Percentiles rank a stretch among this genome's conserved stretches.
Evolutionary conservation across 352 stramenopile genomes (phyloP).

Genomic region (Globisporangium perplexum): DNA sequence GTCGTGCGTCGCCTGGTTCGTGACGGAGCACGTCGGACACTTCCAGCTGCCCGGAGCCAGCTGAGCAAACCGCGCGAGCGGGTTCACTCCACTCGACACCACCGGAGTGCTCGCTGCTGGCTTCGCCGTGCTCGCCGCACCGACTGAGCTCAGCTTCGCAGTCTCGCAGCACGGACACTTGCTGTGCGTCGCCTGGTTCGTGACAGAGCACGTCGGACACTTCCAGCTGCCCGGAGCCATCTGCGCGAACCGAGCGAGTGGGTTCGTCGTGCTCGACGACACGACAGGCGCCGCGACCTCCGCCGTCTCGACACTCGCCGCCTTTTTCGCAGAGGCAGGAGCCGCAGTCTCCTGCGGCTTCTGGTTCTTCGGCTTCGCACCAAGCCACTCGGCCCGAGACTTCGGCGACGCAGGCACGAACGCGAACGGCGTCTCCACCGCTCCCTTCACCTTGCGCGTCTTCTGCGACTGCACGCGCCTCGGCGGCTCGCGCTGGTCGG

Average conservation of each 20-base stretch:
- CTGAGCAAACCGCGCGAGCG: constrained; percentile 51
- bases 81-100: constrained; percentile 11
- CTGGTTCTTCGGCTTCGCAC: constrained; percentile 16
- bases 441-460: constrained; percentile 15
- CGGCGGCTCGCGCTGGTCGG: constrained; percentile 51
- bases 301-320: constrained; percentile 2
- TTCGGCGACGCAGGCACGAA: constrained; percentile 68
- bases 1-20: constrained; percentile 39
- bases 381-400: constrained; percentile 33
- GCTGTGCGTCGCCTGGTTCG: constrained; percentile 40
- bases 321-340: constrained; percentile 17
- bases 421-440: constrained; percentile 38
- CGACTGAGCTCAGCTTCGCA: constrained; percentile 25
- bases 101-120: constrained; percentile 2
- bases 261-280: constrained; percentile 10
- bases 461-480: constrained; percentile 24
- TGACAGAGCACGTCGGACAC: constrained; percentile 70
- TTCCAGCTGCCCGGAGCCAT: constrained; percentile 67
- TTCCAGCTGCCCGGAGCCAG: constrained; percentile 70
- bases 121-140: constrained; percentile 3
- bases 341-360: constrained; percentile 14
- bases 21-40: constrained; percentile 70
- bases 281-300: constrained; percentile 5
- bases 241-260: constrained; percentile 52
- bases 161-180: constrained; percentile 85